Conservation (phyloP, 2,329 filamentous ascomycete genomes). For the Botrytis medusae region DNA sequence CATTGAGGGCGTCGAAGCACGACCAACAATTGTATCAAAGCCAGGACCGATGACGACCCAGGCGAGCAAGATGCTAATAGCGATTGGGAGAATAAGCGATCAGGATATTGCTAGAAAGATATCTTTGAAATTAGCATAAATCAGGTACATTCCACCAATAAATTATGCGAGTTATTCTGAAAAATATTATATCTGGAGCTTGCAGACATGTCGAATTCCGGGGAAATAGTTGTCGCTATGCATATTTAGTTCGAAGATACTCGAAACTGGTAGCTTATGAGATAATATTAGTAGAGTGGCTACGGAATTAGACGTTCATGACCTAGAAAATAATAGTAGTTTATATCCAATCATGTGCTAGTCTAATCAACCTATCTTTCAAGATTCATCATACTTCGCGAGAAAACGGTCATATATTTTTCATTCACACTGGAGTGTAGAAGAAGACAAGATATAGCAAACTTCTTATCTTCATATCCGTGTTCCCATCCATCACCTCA, state of each 20-base stretch:
- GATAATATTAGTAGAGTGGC: background rate
- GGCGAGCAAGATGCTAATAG: background rate
- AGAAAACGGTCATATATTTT: background rate
- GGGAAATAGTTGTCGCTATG: background rate
- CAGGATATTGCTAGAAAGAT: no score
- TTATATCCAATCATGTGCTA: background rate
- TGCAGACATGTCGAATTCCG: background rate
- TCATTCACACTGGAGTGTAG: background rate
- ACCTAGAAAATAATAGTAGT: background rate
- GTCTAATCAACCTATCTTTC: background rate
- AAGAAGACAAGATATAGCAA: background rate
- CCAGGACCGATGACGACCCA: no score
- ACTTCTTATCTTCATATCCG: rapidly evolving
- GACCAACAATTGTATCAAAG: background rate
- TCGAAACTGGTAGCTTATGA: background rate
- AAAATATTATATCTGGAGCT: background rate
- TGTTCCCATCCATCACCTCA: background rate
- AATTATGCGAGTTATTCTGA: background rate
- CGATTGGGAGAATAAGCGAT: no score
- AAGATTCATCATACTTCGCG: background rate
- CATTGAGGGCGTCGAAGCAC: background rate
- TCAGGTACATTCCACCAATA: background rate
- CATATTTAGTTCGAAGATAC: background rate
- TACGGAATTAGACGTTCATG: background rate
- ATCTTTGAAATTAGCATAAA: background rate